Conservation (phyloP, 2,329 filamentous ascomycete genomes). For the Pseudogymnoascus destructans region DNA sequence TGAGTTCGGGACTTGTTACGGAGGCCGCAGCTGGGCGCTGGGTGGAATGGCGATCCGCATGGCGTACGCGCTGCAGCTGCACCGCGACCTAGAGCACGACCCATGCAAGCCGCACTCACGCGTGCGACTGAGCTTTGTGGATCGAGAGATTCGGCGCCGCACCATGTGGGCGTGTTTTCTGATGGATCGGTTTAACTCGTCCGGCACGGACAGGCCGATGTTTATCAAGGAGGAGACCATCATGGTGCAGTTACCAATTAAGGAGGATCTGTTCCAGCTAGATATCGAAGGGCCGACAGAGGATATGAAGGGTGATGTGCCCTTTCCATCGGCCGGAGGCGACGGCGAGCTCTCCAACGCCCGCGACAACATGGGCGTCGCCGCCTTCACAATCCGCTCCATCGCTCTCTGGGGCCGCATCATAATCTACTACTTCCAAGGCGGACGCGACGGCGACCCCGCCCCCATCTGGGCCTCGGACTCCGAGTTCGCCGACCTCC, state of each 20-base stretch:
- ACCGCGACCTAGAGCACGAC: conserved; percentile 80
- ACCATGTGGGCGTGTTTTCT: conserved; percentile 98
- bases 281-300: conserved; percentile 85
- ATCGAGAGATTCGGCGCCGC: conserved; percentile 80
- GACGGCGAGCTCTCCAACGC: conserved; percentile 53
- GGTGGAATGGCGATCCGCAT: conserved; percentile 91
- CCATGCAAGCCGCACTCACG: conserved; percentile 42
- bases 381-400: conserved; percentile 74
- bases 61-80: conserved; percentile 89
- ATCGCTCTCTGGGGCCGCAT: conserved; percentile 85
- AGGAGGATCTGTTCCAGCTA: conserved; percentile 78
- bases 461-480: conserved; percentile 69
- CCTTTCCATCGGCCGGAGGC: conserved; percentile 47
- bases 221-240: conserved; percentile 85
- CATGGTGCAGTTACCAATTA: conserved; percentile 79
- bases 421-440: conserved; percentile 80
- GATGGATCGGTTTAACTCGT: conserved; percentile 97
- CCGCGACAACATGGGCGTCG: conserved; percentile 82
- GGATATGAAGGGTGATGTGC: conserved; percentile 58
- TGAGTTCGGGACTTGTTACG: conserved; percentile 94
- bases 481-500: conserved; percentile 63
- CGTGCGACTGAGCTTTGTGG: conserved; percentile 69
- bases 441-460: conserved; percentile 66
- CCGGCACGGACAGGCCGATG: conserved; percentile 79
- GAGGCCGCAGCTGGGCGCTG: conserved; percentile 88